These are phyloP conservation scores for Solanum chiquidenum DNA, from an alignment of 257 asterid genomes.

Conservation along the genomic window DNA sequence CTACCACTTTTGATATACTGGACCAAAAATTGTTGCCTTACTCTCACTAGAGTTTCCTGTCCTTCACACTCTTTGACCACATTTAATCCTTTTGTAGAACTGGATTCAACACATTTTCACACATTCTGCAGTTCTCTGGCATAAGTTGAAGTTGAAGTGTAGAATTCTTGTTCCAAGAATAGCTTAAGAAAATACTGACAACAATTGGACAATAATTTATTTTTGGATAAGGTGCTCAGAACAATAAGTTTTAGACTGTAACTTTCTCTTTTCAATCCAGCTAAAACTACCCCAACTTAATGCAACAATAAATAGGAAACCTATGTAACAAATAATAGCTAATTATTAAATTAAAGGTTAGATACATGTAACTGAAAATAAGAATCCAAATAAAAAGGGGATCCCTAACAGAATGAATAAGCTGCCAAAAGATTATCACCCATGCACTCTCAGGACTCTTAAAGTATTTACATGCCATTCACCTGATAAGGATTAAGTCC, in stretches of 20 bases:
- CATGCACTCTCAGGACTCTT: neutral
- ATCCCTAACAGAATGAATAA: neutral
- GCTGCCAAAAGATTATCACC: neutral
- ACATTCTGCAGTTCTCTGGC: neutral
- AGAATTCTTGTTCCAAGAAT: too few species aligned
- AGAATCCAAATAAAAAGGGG: neutral
- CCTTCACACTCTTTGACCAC: neutral
- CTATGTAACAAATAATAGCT: neutral
- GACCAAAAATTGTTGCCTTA: neutral
- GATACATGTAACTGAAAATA: neutral
- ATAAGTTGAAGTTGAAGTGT: neutral
- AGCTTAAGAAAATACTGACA: neutral
- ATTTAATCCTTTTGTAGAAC: neutral
- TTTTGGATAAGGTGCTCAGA: neutral
- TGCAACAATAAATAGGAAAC: neutral
- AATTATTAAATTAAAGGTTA: neutral
- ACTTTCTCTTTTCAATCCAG: neutral
- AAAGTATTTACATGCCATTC: neutral
- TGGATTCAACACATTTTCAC: neutral
- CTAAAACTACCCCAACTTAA: neutral
- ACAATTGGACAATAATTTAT: neutral
- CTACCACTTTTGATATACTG: neutral
- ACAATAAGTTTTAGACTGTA: neutral
- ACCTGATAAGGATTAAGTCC: slow-evolving; percentile 90
- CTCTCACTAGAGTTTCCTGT: neutral